Evolutionary conservation across 441 rosid genomes (phyloP), one percentile per base, ranked within the genome.

Genomic region (Bocquillonia castaneifolia): DNA sequence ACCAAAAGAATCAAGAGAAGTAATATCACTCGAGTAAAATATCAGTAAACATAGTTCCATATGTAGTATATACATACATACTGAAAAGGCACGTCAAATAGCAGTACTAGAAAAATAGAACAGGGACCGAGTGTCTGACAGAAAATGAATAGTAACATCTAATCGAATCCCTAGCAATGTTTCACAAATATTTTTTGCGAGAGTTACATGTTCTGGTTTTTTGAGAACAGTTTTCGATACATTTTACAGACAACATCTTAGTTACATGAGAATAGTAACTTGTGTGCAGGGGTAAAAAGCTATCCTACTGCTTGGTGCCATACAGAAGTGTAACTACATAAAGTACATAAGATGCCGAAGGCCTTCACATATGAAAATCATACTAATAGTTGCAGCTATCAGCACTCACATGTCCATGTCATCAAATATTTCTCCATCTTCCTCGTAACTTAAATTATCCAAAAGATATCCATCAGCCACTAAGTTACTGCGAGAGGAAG

Each of bases 361-460:
- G 59, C 39, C 70, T 73, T 52, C 54, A 55, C 78, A 70, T 61
- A 72, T 55, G 53, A 54, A 71, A 76, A 67, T 54, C 64, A 34
- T 51, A 59, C 77, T 66, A 56, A 72, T 28, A 52, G 40, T 40
- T 13, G 64, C 51, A 29, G 28, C 58, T n/a, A 62, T 76, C 67
- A 70, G 75, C 60, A 58, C 55, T 90, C 79, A 90, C 80, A 93
- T 84, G 84, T 91, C 98, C 98, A 93, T 93, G 84, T 75, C 76
- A 67, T 83, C 80, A 64, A 91, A 91, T 68, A 91, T 84, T 68
- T 90, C 96, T 50, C 79, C 92, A 64, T 87, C 90, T 47, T 87
- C 97, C 45, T 77, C 88, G 10, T 76, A 77, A 13, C 74, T 67
- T 23, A 66, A 62, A 69, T 66, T 74, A 74, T 81, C 84, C 0